Evolutionary conservation across 495 filamentous ascomycete species (phyloP).

Genomic region (Xylaria bambusicola): DNA sequence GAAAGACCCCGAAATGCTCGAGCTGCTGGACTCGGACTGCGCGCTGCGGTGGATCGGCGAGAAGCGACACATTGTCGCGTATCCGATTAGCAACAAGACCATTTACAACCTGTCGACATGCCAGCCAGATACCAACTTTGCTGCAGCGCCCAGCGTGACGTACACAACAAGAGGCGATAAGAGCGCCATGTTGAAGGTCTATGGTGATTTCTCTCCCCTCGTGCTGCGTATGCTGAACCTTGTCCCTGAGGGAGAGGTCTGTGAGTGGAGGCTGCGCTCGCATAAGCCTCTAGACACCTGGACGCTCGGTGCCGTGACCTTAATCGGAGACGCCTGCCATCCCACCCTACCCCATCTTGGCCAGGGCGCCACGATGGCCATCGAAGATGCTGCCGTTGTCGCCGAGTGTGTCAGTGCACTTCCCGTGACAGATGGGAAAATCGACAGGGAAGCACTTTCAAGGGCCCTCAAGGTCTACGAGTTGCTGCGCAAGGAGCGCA

Average conservation of each 20-base stretch:
- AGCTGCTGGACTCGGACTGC: slow-evolving; percentile 64
- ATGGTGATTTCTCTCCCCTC: slow-evolving; percentile 69
- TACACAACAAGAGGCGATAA: slow-evolving; percentile 78
- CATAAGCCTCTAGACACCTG: slow-evolving; percentile 71
- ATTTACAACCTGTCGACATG: slow-evolving; percentile 80
- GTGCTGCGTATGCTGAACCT: slow-evolving; percentile 72
- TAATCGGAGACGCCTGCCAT: slow-evolving; percentile 79
- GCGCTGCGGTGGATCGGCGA: slow-evolving; percentile 79
- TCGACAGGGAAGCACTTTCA: slow-evolving; percentile 57
- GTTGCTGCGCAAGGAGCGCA: slow-evolving; percentile 68
- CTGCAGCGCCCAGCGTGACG: slow-evolving; percentile 68
- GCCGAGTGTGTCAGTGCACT: slow-evolving; percentile 63
- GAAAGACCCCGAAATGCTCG: slow-evolving; percentile 66
- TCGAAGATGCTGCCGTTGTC: slow-evolving; percentile 76
- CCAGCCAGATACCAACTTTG: slow-evolving; percentile 75
- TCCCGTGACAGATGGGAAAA: slow-evolving; percentile 18
- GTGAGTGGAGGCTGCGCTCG: slow-evolving; percentile 76
- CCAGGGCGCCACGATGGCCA: slow-evolving; percentile 84
- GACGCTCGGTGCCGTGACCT: slow-evolving; percentile 65
- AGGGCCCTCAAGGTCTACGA: slow-evolving; percentile 72
- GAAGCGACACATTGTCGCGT: slow-evolving; percentile 80
- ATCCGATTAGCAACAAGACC: slow-evolving; percentile 70
- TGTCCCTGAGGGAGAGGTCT: slow-evolving; percentile 79
- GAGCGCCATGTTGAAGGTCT: slow-evolving; percentile 65
- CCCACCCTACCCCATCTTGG: slow-evolving; percentile 75